Conservation (phyloP, 2,329 filamentous ascomycete species). For the Penicillium psychrosexuale region DNA sequence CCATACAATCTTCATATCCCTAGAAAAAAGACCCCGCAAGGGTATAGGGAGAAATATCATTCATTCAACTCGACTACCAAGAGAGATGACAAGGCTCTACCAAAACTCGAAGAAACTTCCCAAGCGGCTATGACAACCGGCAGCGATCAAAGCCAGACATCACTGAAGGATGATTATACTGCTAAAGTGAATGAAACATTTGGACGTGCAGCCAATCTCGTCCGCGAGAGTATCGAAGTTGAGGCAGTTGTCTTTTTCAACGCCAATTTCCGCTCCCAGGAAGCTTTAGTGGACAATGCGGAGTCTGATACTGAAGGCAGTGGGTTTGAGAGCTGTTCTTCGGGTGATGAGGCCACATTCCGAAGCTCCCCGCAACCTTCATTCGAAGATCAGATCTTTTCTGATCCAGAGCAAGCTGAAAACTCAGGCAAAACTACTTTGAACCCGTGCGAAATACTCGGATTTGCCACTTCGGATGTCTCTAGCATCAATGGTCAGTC, state of each 20-base stretch:
- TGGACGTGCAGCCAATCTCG: slow-evolving; percentile 43
- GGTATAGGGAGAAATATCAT: not conserved
- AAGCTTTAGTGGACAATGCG: not conserved
- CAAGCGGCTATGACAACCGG: not conserved
- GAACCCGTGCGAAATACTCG: slow-evolving; percentile 12
- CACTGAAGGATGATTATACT: slow-evolving; percentile 6
- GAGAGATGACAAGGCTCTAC: not conserved
- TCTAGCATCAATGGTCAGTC: slow-evolving; percentile 29
- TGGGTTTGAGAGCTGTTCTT: slow-evolving; percentile 11
- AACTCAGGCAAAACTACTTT: not conserved
- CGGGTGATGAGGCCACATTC: slow-evolving; percentile 5
- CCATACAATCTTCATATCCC: slow-evolving; percentile 6
- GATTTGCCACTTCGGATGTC: slow-evolving; percentile 9
- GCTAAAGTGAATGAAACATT: slow-evolving; percentile 30
- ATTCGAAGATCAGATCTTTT: not conserved
- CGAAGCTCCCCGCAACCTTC: not conserved
- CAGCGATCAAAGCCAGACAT: not conserved
- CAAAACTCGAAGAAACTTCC: not conserved
- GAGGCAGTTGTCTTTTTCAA: slow-evolving; percentile 35
- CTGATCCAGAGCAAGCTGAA: not conserved
- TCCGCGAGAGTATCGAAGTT: slow-evolving; percentile 41
- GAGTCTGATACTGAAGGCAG: slow-evolving; percentile 6
- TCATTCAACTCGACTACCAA: not conserved
- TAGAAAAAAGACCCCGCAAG: not conserved
- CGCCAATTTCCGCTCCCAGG: slow-evolving; percentile 10